Conservation (phyloP, 202 grass and related monocot species). For the Carex arenaria region DNA sequence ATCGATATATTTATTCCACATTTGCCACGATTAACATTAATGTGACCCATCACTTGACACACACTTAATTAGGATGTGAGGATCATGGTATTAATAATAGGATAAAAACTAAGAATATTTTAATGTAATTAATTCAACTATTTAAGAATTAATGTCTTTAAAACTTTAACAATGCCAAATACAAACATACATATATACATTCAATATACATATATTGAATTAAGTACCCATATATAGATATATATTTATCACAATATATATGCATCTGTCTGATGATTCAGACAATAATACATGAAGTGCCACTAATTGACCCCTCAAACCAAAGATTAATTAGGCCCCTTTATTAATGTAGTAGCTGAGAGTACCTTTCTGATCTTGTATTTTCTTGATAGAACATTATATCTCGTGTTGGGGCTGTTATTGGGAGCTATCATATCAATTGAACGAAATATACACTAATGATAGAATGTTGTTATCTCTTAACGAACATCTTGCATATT, state of each 20-base stretch:
- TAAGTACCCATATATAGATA: no score
- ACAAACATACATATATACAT: background rate
- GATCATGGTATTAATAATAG: background rate
- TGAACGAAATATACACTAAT: background rate
- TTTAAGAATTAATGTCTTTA: background rate
- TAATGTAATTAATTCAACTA: background rate
- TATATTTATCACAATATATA: no score
- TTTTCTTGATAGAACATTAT: background rate
- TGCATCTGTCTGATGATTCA: no score
- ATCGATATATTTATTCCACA: no score
- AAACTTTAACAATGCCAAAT: background rate
- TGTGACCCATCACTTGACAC: background rate
- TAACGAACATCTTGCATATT: background rate
- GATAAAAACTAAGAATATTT: background rate
- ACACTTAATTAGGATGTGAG: background rate
- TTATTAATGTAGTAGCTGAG: constrained; percentile 15
- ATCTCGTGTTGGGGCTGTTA: background rate
- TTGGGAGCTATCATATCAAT: background rate
- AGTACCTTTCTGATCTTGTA: background rate
- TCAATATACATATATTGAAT: no score
- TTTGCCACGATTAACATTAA: background rate
- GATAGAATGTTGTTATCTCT: constrained; percentile 2
- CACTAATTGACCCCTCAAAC: background rate
- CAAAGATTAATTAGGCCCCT: background rate
- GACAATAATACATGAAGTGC: background rate